A percentile compares a stretch with the other conserved stretches of the same genome.
Evolutionary conservation across 78 protist genomes (phyloP).

Genomic region (Paulinella micropora): DNA sequence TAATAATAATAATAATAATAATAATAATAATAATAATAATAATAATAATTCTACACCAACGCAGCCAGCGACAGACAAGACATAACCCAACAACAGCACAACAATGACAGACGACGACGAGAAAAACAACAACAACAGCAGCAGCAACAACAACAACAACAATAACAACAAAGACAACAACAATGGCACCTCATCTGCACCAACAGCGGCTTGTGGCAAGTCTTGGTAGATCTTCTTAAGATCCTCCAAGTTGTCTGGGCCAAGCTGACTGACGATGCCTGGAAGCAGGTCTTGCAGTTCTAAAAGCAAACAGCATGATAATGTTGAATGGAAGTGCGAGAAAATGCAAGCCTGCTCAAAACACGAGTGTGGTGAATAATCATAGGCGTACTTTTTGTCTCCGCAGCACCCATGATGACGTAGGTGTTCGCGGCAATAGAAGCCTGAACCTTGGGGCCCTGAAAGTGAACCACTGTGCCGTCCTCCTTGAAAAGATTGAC

Average conservation of each 20-base stretch:
- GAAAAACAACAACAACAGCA: too few relatives aligned
- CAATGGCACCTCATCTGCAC: slow-evolving; percentile 25
- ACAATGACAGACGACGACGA: too few relatives aligned
- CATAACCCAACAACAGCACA: neutral
- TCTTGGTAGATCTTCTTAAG: neutral
- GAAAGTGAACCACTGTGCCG: slow-evolving; percentile 41
- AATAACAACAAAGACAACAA: too few relatives aligned
- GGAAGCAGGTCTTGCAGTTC: slow-evolving; percentile 42
- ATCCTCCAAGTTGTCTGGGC: slow-evolving; percentile 40
- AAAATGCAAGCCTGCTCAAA: neutral
- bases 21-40: neutral
- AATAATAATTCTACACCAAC: neutral
- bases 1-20: neutral
- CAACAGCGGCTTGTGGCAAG: neutral
- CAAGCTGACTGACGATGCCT: slow-evolving; percentile 44
- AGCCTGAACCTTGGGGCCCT: slow-evolving; percentile 40
- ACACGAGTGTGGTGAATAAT: neutral
- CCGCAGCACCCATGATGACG: slow-evolving; percentile 33
- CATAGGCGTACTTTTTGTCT: slow-evolving; percentile 29
- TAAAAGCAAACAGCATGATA: too few relatives aligned
- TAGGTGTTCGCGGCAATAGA: slow-evolving; percentile 43
- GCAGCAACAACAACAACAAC: too few relatives aligned
- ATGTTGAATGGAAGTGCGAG: too few relatives aligned
- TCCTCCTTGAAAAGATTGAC: slow-evolving; percentile 42
- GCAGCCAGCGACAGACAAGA: neutral